Evolutionary conservation across 768 basidiomycete genomes (phyloP).

Genomic region (Candolleomyces aberdarensis): DNA sequence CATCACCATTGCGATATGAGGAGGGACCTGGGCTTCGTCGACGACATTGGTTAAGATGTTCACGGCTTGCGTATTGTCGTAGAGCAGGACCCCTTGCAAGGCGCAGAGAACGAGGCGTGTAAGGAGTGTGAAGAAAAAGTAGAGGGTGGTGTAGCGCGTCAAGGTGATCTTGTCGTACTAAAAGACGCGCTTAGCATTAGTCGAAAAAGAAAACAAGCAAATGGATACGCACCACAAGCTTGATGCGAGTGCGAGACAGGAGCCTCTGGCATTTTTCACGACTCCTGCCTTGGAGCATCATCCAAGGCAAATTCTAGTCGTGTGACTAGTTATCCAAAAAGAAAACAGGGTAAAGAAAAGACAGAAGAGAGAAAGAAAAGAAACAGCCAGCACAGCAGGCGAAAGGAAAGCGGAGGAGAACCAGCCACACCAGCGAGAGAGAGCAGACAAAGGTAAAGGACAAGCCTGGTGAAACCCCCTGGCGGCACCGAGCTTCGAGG

Average conservation of each 20-base stretch:
- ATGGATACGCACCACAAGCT: slow-evolving; percentile 23
- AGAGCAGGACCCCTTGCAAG: slow-evolving; percentile 37
- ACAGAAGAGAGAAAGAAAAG: not conserved
- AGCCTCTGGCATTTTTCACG: not conserved
- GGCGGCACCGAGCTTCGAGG: not conserved
- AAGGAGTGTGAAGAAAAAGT: slow-evolving; percentile 44
- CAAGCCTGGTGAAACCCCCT: not conserved
- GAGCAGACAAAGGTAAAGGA: not conserved
- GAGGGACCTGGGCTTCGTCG: slow-evolving; percentile 24
- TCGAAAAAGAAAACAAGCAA: not conserved
- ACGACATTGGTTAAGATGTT: slow-evolving; percentile 30
- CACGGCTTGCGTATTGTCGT: slow-evolving; percentile 33
- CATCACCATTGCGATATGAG: slow-evolving; percentile 22
- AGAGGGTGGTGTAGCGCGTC: slow-evolving; percentile 46
- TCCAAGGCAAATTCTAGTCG: not conserved
- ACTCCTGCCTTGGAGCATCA: not conserved
- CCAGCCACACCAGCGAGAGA: not conserved
- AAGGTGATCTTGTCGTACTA: slow-evolving; percentile 49
- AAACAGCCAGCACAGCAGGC: not conserved
- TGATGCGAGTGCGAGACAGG: slow-evolving; percentile 20
- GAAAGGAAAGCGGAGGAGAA: not conserved
- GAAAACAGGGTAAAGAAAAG: not conserved
- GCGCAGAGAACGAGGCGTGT: slow-evolving; percentile 38
- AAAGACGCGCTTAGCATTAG: not conserved
- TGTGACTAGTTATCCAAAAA: not conserved